Base-by-base conservation (phyloP, 2,329 filamentous ascomycete genomes). In the Penicillium italicum region DNA sequence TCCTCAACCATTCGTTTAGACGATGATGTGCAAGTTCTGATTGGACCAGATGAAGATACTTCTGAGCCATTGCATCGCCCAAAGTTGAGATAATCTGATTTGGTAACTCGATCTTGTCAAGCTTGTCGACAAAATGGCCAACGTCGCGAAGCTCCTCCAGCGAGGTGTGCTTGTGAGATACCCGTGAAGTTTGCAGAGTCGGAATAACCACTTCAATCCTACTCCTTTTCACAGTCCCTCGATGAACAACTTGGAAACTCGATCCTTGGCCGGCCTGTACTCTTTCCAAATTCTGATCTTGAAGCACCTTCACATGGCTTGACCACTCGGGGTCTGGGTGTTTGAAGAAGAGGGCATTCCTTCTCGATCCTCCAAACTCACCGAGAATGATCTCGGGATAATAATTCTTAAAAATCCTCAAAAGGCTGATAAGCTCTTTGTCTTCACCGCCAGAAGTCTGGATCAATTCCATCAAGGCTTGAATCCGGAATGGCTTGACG, bases 401-500 rank as follows among this genome's bases (percentile, higher is more conserved):
- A 72, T 93, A 95, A 69, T 93, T 90, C 69, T 94, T 94, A 76
- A 87, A 95, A n/a, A 93, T 85, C 53, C 88, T 83, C 47, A 95
- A 77, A 18, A 96, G 78, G 3, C 89, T 89, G 36, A 88, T 80
- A 34, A 96, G 76, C 49, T 85, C 82, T 46, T 87, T 87, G 53
- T 96, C 91, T 66, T 89, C 88, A 18, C 86, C 87, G 1, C 77
- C 77, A 16, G 76, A 70, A 61, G 72, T 72, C 37, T 74, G 75
- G 41, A 79, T 74, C 20, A 81, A 64, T 56, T 81, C 79, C 66
- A 82, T 78, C 5, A 95, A 76, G 41, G 85, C 78, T 68, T 95
- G 90, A 56, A 96, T 92, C 56, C 91, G 82, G 68, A 91, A 92
- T 2, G 90, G 90, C 60, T 87, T 86, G 42, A 96, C 90, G 73